phyloP scores from a whole-genome alignment of 2,329 filamentous ascomycete genomes.

The Ophiostoma pallidulum region DNA sequence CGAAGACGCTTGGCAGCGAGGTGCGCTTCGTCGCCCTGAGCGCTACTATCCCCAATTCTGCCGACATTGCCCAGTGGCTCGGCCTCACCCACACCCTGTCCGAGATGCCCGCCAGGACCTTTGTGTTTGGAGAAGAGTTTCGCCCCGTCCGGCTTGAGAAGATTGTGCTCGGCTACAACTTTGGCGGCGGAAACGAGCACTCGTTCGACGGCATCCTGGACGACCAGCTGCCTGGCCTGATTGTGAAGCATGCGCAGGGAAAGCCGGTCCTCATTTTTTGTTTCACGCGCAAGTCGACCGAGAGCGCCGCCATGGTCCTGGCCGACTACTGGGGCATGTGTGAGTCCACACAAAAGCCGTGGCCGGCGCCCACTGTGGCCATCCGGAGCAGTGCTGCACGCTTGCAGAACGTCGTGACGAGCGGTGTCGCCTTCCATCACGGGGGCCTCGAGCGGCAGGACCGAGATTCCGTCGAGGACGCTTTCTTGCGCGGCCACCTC shows the following conservation, averaged over 20 bases:
- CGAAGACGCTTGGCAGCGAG: conserved; percentile 69
- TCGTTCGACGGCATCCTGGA: conserved; percentile 64
- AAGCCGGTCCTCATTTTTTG: conserved; percentile 84
- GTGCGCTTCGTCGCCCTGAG: conserved; percentile 75
- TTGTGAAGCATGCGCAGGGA: conserved; percentile 54
- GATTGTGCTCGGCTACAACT: conserved; percentile 63
- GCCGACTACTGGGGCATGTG: conserved; percentile 54
- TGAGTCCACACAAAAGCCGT: conserved; percentile 44
- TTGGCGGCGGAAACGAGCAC: conserved; percentile 54
- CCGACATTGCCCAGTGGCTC: conserved; percentile 72
- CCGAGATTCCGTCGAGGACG: conserved; percentile 54
- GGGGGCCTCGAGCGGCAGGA: conserved; percentile 61
- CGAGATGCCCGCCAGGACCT: conserved; percentile 53
- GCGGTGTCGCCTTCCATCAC: conserved; percentile 73
- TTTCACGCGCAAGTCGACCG: conserved; percentile 62
- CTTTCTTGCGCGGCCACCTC: conserved; percentile 61
- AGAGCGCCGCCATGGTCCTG: conserved; percentile 57
- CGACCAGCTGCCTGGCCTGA: conserved; percentile 53
- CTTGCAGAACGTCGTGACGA: conserved; percentile 39
- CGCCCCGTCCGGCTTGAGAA: conserved; percentile 69
- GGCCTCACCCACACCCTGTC: conserved; percentile 53
- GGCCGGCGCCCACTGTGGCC: conserved; percentile 47
- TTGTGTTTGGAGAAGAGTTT: conserved; percentile 70
- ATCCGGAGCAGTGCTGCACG: conserved; percentile 49
- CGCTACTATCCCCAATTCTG: conserved; percentile 73